Percentiles rank a stretch among this genome's conserved stretches.
phyloP scores from a whole-genome alignment of 768 basidiomycete genomes.

The Dacryopinax primogenitus region DNA sequence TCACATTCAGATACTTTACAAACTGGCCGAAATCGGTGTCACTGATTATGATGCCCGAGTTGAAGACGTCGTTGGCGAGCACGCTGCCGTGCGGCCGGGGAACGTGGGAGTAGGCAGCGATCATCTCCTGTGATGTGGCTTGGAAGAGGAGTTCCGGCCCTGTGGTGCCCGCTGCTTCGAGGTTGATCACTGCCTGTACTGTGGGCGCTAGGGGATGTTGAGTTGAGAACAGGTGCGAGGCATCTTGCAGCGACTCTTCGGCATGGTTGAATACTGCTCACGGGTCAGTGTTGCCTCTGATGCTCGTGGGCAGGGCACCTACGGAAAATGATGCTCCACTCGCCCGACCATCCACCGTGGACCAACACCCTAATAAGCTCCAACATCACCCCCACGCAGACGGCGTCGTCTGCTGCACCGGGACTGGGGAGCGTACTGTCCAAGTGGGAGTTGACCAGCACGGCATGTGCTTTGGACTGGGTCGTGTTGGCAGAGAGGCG shows the following conservation, averaged over 20 bases:
- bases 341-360: slow-evolving; percentile 54
- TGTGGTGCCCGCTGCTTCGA: slow-evolving; percentile 83
- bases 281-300: not conserved
- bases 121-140: slow-evolving; percentile 91
- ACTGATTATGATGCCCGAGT: slow-evolving; percentile 76
- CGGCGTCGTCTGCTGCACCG: slow-evolving; percentile 77
- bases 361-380: slow-evolving; percentile 73
- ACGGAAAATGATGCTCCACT: slow-evolving; percentile 75
- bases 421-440: slow-evolving; percentile 84
- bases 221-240: slow-evolving; percentile 83
- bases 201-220: slow-evolving; percentile 66
- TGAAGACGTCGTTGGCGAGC: slow-evolving; percentile 84
- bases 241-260: slow-evolving; percentile 91
- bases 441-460: slow-evolving; percentile 79
- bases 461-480: slow-evolving; percentile 61
- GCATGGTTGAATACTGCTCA: slow-evolving; percentile 80
- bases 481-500: slow-evolving; percentile 69
- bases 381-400: slow-evolving; percentile 83
- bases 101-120: slow-evolving; percentile 73
- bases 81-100: slow-evolving; percentile 81
- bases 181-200: slow-evolving; percentile 74
- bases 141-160: slow-evolving; percentile 90
- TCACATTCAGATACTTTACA: slow-evolving; percentile 74
- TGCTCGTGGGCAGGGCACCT: slow-evolving; percentile 25
- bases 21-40: slow-evolving; percentile 97